Percentiles rank a stretch among this genome's conserved stretches.
These are phyloP conservation scores for Chimonanthus salicifolius DNA, from an alignment of 164 flowering plant genomes.

Conservation along the genomic window DNA sequence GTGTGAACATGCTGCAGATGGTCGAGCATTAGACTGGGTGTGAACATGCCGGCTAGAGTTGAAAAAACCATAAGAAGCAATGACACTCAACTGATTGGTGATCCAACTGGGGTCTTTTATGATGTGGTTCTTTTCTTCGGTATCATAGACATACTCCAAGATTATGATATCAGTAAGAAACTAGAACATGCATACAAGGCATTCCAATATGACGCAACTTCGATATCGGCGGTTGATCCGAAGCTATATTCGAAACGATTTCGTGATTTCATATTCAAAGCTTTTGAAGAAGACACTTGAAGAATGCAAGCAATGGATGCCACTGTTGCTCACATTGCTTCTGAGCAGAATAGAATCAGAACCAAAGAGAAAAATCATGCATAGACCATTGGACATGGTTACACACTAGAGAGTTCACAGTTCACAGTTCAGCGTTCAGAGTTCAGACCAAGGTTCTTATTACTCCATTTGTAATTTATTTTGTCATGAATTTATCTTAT, in stretches of 20 bases:
- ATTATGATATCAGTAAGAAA: constrained; percentile 80
- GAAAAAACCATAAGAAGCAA: constrained; percentile 52
- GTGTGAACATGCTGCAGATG: constrained; percentile 69
- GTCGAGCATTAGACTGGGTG: constrained; percentile 51
- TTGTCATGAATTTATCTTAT: background rate
- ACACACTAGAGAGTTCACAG: background rate
- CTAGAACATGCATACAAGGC: constrained; percentile 86
- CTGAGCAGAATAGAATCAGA: background rate
- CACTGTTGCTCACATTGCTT: background rate
- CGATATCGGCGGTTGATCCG: constrained; percentile 87
- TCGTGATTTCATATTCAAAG: constrained; percentile 58
- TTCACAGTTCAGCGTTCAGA: background rate
- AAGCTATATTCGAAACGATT: constrained; percentile 70
- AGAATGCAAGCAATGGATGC: background rate
- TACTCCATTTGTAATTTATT: constrained; percentile 1
- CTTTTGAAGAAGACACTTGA: constrained; percentile 53
- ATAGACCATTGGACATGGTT: background rate
- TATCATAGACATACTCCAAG: constrained; percentile 79
- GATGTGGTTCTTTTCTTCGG: constrained; percentile 71
- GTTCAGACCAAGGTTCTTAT: background rate
- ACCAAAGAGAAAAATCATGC: background rate
- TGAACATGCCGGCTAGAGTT: constrained; percentile 71
- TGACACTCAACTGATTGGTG: constrained; percentile 37
- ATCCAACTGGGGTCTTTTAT: constrained; percentile 52
- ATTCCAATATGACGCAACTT: constrained; percentile 64